A percentile compares a stretch with the other conserved stretches of the same genome.
phyloP scores from a whole-genome alignment of 2,329 filamentous ascomycete genomes.

The Diaporthe sp. region DNA sequence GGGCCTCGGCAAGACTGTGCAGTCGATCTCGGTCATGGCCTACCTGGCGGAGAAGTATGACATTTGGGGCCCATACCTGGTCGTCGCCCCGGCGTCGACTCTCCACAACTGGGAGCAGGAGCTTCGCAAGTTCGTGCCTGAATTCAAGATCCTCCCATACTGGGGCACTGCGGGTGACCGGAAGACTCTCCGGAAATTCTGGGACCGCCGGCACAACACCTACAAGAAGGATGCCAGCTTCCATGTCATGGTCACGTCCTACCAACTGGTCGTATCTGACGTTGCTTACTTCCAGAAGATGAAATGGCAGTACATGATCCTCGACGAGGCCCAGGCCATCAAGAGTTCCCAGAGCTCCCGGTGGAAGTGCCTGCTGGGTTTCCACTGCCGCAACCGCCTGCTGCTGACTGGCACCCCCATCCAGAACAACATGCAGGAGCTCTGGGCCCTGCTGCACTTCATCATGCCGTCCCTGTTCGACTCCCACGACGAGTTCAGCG shows the following conservation, averaged over 20 bases:
- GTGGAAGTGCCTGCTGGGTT: constrained; percentile 95
- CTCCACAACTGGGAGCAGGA: constrained; percentile 99
- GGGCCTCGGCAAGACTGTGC: constrained; percentile 99
- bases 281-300: constrained; percentile 99
- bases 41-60: constrained; percentile 98
- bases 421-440: constrained; percentile 99
- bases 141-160: constrained; percentile 95
- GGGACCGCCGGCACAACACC: constrained; percentile 97
- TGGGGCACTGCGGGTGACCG: constrained; percentile 96
- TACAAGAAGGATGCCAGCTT: constrained; percentile 95
- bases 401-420: constrained; percentile 97
- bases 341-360: constrained; percentile 96
- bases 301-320: constrained; percentile 99
- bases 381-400: constrained; percentile 94
- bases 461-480: constrained; percentile 99
- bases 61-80: constrained; percentile 97
- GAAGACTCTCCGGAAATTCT: constrained; percentile 97
- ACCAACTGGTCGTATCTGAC: constrained; percentile 96
- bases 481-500: constrained; percentile 91
- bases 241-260: constrained; percentile 96
- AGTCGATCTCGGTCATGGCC: constrained; percentile 99
- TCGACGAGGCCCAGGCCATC: constrained; percentile 98
- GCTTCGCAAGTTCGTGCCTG: constrained; percentile 93
- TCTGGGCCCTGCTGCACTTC: constrained; percentile 98
- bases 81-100: constrained; percentile 95